A percentile compares a stretch with the other conserved stretches of the same genome.
These are phyloP conservation scores for Entoloma clypeatum DNA, from an alignment of 1,284 basidiomycete species.

Conservation along the genomic window DNA sequence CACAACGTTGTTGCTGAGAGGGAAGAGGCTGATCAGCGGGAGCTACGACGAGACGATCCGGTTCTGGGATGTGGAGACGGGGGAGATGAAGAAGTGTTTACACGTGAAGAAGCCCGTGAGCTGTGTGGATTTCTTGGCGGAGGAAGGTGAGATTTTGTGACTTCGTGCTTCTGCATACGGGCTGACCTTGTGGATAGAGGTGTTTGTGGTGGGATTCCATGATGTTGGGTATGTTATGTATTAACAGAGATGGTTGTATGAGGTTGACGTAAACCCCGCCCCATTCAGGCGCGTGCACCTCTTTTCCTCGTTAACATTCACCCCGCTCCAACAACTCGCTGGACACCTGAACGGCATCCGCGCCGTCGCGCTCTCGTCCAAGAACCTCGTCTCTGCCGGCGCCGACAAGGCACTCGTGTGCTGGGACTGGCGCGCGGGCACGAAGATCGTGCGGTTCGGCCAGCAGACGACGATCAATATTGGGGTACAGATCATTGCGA, in stretches of 20 bases:
- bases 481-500: constrained; percentile 78
- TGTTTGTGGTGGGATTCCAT: constrained; percentile 89
- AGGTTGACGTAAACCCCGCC: background rate
- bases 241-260: too few relatives aligned
- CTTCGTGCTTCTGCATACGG: too few relatives aligned
- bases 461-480: constrained; percentile 92
- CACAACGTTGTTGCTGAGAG: constrained; percentile 76
- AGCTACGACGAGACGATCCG: constrained; percentile 89
- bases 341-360: constrained; percentile 81
- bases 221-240: constrained; percentile 85
- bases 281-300: constrained; percentile 68
- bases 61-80: constrained; percentile 83
- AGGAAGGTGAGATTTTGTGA: constrained; percentile 57
- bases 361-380: constrained; percentile 82
- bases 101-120: constrained; percentile 84
- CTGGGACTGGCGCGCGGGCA: constrained; percentile 85
- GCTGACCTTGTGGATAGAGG: too few relatives aligned
- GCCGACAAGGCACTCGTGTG: constrained; percentile 81
- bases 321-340: constrained; percentile 76
- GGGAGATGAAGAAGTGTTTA: constrained; percentile 77
- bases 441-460: constrained; percentile 86
- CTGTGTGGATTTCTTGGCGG: constrained; percentile 83
- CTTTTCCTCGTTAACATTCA: constrained; percentile 77
- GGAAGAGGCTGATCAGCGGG: constrained; percentile 80
- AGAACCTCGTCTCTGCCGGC: constrained; percentile 85